These are phyloP conservation scores for Vaccinium darrowii DNA, from an alignment of 148 eudicot species.

Conservation along the genomic window DNA sequence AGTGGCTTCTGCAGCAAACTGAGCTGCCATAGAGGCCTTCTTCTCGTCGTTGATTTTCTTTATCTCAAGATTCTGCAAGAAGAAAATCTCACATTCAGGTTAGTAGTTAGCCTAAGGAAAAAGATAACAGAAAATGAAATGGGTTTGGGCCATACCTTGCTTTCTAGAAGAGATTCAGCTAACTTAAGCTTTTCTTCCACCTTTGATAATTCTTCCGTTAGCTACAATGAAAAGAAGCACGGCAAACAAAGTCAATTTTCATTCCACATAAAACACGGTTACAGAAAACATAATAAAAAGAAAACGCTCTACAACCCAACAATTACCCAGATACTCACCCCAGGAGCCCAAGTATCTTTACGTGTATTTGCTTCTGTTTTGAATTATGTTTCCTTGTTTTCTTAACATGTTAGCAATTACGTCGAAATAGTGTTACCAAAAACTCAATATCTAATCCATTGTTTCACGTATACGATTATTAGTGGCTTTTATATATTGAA, in stretches of 20 bases:
- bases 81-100: conserved; percentile 8
- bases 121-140: neutral
- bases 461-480: neutral
- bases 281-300: neutral
- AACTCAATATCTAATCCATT: neutral
- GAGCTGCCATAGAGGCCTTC: conserved; percentile 86
- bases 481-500: neutral
- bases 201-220: conserved; percentile 64
- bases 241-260: neutral
- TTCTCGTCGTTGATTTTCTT: conserved; percentile 82
- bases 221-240: conserved; percentile 34
- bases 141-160: conserved; percentile 45
- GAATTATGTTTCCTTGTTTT: neutral
- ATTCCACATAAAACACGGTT: conserved; percentile 4
- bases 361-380: neutral
- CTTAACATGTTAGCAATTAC: neutral
- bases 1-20: conserved; percentile 86
- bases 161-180: conserved; percentile 66
- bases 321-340: neutral
- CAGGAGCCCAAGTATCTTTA: neutral
- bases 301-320: conserved; percentile 3
- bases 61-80: conserved; percentile 69
- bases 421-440: neutral
- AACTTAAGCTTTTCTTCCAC: conserved; percentile 71
- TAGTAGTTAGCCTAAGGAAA: neutral